Base-by-base conservation (phyloP, 495 filamentous ascomycete genomes). In the Xylaria castorea region DNA sequence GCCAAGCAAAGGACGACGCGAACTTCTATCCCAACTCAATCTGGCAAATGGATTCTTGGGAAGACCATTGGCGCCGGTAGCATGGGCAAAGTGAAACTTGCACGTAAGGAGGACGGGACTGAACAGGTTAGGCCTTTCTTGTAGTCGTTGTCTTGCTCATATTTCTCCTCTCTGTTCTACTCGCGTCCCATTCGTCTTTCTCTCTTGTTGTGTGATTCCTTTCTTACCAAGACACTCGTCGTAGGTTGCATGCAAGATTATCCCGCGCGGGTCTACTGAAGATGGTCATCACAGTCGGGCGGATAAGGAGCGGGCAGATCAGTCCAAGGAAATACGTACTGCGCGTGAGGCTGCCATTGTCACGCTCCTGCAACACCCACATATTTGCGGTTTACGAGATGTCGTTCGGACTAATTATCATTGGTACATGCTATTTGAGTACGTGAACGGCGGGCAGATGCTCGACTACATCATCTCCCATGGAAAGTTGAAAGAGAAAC, bases 351-450 rank as follows among this genome's bases (percentile, higher is more conserved):
- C 96, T 16, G 96, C 96, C 73, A 98, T 99, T 75, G 96, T 98
- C 72, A 97, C 93, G 34, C 91, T 99, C 30, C 89, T 97, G 55
- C 92, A 94, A 79, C 96, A 98, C 75, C 97, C 96, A 5, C 97
- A 98, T 80, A 97, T 99, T 71, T 99, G 96, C 81, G 95, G 92
- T 8, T 94, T 99, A 89, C 89, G 94, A 71, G 96, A 99, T 83
- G 94, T 97, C 18, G 90, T 98, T 66, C 92, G 94, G 30, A 98
- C 96, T 22, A 93, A 94, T 77, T 96, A 97, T 81, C 96, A 99
- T 81, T 99, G 96, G 96, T 99, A 99, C 81, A 99, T 99, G 96
- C 90, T 99, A 30, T 99, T 98, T 79, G 96, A 99, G 84, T 97
- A 97, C 80, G 97, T 99, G 82, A 98, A 99, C 80, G 96, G 96